These are phyloP conservation scores for Isatis tinctoria DNA, from an alignment of 345 rosid species.

Conservation along the genomic window DNA sequence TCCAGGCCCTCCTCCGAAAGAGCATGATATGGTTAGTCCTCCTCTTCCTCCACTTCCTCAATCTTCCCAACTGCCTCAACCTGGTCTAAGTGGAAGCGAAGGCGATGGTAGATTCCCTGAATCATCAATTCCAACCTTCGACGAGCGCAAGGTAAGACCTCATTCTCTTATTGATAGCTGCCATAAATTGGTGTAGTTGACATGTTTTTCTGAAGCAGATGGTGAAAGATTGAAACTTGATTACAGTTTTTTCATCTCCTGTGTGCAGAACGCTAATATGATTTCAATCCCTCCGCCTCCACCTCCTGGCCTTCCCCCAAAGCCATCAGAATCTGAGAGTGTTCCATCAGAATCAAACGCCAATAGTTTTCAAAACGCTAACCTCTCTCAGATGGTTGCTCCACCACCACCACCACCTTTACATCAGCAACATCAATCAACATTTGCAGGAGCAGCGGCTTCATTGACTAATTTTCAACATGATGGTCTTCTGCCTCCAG, in stretches of 20 bases:
- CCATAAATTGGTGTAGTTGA: neutral
- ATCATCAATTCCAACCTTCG: constrained; percentile 41
- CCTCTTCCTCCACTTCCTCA: constrained; percentile 60
- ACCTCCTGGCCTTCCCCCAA: constrained; percentile 53
- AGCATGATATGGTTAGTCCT: constrained; percentile 45
- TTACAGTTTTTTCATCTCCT: constrained; percentile 5
- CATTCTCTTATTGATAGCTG: neutral
- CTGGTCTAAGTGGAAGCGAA: constrained; percentile 46
- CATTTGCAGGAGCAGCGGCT: constrained; percentile 41
- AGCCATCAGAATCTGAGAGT: constrained; percentile 44
- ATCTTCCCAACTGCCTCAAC: constrained; percentile 57
- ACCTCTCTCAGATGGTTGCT: constrained; percentile 50
- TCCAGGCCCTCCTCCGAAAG: constrained; percentile 85
- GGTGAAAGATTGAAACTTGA: neutral
- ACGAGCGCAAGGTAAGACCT: constrained; percentile 45
- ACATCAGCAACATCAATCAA: constrained; percentile 56
- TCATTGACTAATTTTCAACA: constrained; percentile 43
- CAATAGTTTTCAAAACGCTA: constrained; percentile 37
- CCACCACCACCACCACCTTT: constrained; percentile 86
- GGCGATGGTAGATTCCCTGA: constrained; percentile 38
- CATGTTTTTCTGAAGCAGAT: neutral
- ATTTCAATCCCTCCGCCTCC: constrained; percentile 59
- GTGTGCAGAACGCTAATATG: constrained; percentile 40
- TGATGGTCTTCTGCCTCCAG: constrained; percentile 64
- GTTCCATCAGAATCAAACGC: constrained; percentile 44